Percentiles rank a stretch among this genome's conserved stretches.
These are phyloP conservation scores for Phyllosticta paracitricarpa DNA, from an alignment of 2,329 filamentous ascomycete species.

Conservation along the genomic window DNA sequence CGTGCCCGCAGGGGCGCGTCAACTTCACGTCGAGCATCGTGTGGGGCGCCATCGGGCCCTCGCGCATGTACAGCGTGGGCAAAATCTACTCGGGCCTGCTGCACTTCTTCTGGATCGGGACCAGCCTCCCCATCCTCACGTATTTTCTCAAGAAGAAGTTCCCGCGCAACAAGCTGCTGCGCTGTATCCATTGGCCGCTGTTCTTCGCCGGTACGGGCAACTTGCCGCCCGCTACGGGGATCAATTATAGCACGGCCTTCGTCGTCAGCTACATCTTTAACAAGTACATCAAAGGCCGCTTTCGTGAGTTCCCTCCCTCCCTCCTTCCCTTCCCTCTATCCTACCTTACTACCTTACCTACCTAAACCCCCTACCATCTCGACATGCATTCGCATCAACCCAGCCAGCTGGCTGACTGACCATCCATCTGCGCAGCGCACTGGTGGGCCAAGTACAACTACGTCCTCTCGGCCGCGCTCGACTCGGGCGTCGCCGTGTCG, in stretches of 20 bases:
- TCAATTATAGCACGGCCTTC: constrained; percentile 6
- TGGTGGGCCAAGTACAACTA: constrained; percentile 5
- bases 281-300: background rate
- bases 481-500: constrained; percentile 24
- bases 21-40: constrained; percentile 59
- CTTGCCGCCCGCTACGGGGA: constrained; percentile 40
- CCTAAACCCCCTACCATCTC: background rate
- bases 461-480: constrained; percentile 23
- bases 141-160: constrained; percentile 41
- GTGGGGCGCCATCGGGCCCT: constrained; percentile 55
- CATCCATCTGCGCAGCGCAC: background rate
- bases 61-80: constrained; percentile 37
- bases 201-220: constrained; percentile 51
- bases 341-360: background rate
- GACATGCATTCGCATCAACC: background rate
- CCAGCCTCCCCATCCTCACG: constrained; percentile 42
- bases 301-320: background rate
- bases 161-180: constrained; percentile 35
- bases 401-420: no score
- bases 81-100: constrained; percentile 38
- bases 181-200: constrained; percentile 45
- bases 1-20: constrained; percentile 43
- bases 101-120: constrained; percentile 44
- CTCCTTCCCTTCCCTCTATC: constrained; percentile 13
- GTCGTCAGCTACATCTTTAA: constrained; percentile 1